Evolutionary conservation across 768 basidiomycete genomes (phyloP).

Genomic region (Suillus sp.): DNA sequence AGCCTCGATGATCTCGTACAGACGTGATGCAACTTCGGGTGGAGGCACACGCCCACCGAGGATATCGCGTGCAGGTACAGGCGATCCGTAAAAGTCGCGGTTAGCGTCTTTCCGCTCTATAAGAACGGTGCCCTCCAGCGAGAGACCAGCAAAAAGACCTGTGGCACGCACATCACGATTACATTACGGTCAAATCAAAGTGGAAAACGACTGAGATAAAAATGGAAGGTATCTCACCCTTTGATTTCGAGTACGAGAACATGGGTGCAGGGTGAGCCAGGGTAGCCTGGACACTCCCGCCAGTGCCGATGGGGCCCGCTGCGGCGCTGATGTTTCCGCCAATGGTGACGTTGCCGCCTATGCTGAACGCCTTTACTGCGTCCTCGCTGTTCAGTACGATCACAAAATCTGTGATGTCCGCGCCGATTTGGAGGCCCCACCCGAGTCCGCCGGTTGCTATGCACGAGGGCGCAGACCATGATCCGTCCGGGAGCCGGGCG

Average conservation of each 20-base stretch:
- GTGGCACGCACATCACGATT: constrained; percentile 4
- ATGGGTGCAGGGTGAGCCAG: constrained; percentile 94
- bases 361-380: constrained; percentile 91
- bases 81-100: constrained; percentile 92
- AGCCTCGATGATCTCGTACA: constrained; percentile 97
- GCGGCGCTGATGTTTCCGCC: constrained; percentile 85
- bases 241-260: constrained; percentile 97
- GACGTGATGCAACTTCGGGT: constrained; percentile 89
- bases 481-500: constrained; percentile 90
- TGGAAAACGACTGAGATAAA: background rate
- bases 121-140: constrained; percentile 90
- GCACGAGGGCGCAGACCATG: constrained; percentile 96
- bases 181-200: background rate
- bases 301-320: constrained; percentile 93
- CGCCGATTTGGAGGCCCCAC: constrained; percentile 95
- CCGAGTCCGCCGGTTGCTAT: constrained; percentile 95
- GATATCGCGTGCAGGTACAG: constrained; percentile 87
- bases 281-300: constrained; percentile 84
- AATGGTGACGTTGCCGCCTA: constrained; percentile 95
- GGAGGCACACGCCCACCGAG: constrained; percentile 93
- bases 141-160: constrained; percentile 95
- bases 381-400: constrained; percentile 97
- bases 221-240: constrained; percentile 54
- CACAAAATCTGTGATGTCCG: constrained; percentile 94
- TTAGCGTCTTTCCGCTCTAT: constrained; percentile 97